phyloP scores from a whole-genome alignment of 371 early-diverging fungal species.

The Mortierella sp. region DNA sequence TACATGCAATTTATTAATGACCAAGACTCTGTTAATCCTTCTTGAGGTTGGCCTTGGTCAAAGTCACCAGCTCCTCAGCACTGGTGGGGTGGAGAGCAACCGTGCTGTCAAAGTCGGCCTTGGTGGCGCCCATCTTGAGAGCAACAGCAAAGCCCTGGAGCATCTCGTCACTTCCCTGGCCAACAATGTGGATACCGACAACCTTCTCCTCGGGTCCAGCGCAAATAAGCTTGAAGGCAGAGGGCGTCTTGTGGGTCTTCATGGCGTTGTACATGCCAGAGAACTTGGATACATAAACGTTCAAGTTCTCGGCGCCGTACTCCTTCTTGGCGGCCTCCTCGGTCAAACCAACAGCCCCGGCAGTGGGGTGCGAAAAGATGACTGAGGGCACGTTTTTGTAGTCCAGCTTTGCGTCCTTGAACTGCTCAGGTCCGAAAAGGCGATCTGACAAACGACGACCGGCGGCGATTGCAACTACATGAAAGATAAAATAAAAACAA shows the following conservation, averaged over 20 bases:
- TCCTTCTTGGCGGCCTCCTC: slow-evolving; percentile 85
- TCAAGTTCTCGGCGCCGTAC: slow-evolving; percentile 85
- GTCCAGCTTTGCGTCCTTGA: slow-evolving; percentile 82
- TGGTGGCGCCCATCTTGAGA: slow-evolving; percentile 96
- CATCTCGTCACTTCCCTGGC: slow-evolving; percentile 94
- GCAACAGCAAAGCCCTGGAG: slow-evolving; percentile 95
- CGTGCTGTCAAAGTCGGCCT: slow-evolving; percentile 93
- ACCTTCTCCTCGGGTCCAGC: slow-evolving; percentile 92
- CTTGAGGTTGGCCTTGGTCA: slow-evolving; percentile 57
- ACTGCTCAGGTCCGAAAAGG: slow-evolving; percentile 86
- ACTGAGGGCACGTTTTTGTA: slow-evolving; percentile 96
- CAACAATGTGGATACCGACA: slow-evolving; percentile 96
- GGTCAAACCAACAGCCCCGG: slow-evolving; percentile 91
- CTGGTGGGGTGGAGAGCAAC: slow-evolving; percentile 99
- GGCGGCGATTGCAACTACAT: slow-evolving; percentile 91
- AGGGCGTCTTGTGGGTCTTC: slow-evolving; percentile 89
- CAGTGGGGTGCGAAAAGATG: slow-evolving; percentile 96
- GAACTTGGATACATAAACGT: slow-evolving; percentile 89
- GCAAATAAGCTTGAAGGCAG: slow-evolving; percentile 91
- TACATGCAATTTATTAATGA: background rate
- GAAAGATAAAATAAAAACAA: background rate
- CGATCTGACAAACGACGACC: slow-evolving; percentile 95
- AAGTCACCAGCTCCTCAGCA: slow-evolving; percentile 89
- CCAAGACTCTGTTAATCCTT: slow-evolving; percentile 22
- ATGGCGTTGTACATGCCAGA: slow-evolving; percentile 94